Percentiles rank a stretch among this genome's conserved stretches.
Evolutionary conservation across 768 basidiomycete genomes (phyloP).

Genomic region (Lactarius akahatsu): DNA sequence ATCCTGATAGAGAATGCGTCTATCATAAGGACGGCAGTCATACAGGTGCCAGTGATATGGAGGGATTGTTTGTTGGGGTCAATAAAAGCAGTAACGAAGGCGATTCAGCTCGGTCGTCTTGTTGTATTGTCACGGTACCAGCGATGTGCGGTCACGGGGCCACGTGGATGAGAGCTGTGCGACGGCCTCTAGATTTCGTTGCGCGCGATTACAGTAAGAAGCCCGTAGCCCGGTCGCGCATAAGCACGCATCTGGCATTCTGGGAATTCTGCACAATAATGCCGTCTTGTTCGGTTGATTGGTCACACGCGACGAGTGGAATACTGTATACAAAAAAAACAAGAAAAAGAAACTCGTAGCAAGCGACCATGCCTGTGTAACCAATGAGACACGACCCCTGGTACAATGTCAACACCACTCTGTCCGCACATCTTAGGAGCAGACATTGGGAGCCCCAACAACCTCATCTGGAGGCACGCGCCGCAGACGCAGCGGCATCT

Average conservation of each 20-base stretch:
- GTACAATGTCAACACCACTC: neutral
- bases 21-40: neutral
- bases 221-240: neutral
- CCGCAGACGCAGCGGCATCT: slow-evolving; percentile 57
- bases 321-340: neutral
- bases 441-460: no score
- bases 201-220: neutral
- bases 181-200: no score
- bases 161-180: neutral
- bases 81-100: neutral
- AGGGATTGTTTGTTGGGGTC: neutral
- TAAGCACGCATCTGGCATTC: neutral
- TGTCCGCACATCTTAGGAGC: neutral
- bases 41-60: neutral
- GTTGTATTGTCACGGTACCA: neutral
- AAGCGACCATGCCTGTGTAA: neutral
- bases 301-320: neutral
- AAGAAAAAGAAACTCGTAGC: no score
- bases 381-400: neutral
- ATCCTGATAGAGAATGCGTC: neutral
- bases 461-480: slow-evolving; percentile 30
- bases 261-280: neutral
- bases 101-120: neutral
- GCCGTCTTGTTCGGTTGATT: neutral
- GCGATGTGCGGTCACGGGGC: neutral